Evolutionary conservation across 2,329 filamentous ascomycete genomes (phyloP).

Genomic region (Lachnellula arida): DNA sequence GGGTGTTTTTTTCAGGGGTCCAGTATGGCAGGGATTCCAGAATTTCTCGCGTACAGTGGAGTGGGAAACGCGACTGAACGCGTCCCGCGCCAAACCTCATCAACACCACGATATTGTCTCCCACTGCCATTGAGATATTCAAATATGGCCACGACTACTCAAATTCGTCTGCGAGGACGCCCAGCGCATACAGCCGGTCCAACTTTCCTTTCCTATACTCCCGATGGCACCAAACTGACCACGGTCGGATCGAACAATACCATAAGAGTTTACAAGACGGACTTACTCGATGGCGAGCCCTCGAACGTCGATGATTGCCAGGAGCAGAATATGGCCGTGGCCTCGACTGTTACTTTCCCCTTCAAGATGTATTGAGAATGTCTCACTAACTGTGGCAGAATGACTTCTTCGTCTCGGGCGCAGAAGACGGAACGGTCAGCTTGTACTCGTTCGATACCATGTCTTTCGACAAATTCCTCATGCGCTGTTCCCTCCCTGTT

Average conservation of each 20-base stretch:
- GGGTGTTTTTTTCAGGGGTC: neutral
- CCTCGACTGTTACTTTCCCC: slow-evolving; percentile 50
- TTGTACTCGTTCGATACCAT: slow-evolving; percentile 77
- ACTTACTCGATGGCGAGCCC: slow-evolving; percentile 79
- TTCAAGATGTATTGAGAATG: neutral
- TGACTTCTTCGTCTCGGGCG: slow-evolving; percentile 81
- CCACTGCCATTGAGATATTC: slow-evolving; percentile 9
- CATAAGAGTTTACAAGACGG: slow-evolving; percentile 86
- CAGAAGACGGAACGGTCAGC: slow-evolving; percentile 94
- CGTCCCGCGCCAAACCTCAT: slow-evolving; percentile 9
- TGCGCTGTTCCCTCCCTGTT: slow-evolving; percentile 79
- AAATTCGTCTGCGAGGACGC: slow-evolving; percentile 52
- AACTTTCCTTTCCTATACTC: slow-evolving; percentile 85
- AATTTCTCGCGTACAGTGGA: slow-evolving; percentile 20
- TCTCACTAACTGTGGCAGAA: slow-evolving; percentile 43
- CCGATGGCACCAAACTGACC: slow-evolving; percentile 78
- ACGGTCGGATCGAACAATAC: slow-evolving; percentile 93
- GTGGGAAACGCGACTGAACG: slow-evolving; percentile 16
- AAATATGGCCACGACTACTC: slow-evolving; percentile 32
- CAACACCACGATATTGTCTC: neutral
- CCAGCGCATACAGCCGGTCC: slow-evolving; percentile 79
- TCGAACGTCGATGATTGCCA: slow-evolving; percentile 86
- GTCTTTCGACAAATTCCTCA: slow-evolving; percentile 73
- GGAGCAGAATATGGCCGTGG: slow-evolving; percentile 78
- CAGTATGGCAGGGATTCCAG: slow-evolving; percentile 13